phyloP scores from a whole-genome alignment of 345 rosid species.

The Ricinus communis region DNA sequence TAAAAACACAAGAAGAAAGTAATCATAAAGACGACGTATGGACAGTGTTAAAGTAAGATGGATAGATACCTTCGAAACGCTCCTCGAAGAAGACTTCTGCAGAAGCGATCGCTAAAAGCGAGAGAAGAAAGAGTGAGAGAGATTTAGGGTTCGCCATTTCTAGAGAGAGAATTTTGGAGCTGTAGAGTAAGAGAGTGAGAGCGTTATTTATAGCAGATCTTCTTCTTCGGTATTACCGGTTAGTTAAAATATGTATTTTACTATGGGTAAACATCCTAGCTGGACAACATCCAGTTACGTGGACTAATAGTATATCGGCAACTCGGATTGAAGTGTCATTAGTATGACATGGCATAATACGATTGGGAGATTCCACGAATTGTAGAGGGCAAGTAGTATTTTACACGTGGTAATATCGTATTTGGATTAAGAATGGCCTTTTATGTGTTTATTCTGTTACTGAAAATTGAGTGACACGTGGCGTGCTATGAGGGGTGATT shows the following conservation, averaged over 20 bases:
- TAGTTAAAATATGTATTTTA: background rate
- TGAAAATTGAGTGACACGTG: conserved; percentile 1
- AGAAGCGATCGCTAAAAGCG: conserved; percentile 44
- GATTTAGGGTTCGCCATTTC: conserved; percentile 31
- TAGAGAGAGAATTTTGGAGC: background rate
- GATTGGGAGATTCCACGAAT: conserved; percentile 21
- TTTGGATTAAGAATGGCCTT: background rate
- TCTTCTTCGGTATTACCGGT: background rate
- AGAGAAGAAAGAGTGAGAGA: conserved; percentile 34
- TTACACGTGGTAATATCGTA: background rate
- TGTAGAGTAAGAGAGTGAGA: conserved; percentile 1
- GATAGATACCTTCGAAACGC: conserved; percentile 69
- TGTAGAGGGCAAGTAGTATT: no score
- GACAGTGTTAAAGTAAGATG: background rate
- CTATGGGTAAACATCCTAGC: conserved; percentile 4
- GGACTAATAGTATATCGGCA: background rate
- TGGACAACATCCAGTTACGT: background rate
- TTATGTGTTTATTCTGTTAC: background rate
- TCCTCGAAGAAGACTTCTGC: conserved; percentile 87
- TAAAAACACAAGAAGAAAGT: background rate
- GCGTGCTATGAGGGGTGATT: background rate
- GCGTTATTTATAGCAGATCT: background rate
- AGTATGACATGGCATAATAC: conserved; percentile 2
- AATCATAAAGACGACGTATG: background rate
- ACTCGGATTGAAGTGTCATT: conserved; percentile 9